Evolutionary conservation across 371 early-diverging fungal species (phyloP).

Genomic region (Mucor mucedo): DNA sequence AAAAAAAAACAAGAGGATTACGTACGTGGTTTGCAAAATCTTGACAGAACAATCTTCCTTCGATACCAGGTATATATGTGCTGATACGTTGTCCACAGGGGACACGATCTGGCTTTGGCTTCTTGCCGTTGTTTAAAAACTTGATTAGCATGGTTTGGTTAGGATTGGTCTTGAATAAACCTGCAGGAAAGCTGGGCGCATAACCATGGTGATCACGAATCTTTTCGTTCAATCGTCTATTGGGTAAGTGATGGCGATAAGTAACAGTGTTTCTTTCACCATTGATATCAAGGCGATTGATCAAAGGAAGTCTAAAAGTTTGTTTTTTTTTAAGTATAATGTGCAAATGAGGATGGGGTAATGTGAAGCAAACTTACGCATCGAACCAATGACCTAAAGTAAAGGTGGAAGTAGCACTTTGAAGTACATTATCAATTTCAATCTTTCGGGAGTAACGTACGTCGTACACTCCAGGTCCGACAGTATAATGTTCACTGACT

Average conservation of each 20-base stretch:
- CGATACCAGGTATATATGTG: conserved; percentile 56
- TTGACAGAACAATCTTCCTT: conserved; percentile 63
- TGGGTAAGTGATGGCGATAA: conserved; percentile 66
- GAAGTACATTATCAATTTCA: conserved; percentile 60
- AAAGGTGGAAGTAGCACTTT: conserved; percentile 65
- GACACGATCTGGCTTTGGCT: conserved; percentile 58
- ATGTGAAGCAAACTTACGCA: conserved; percentile 43
- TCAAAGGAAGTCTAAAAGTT: conserved; percentile 51
- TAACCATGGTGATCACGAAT: conserved; percentile 74
- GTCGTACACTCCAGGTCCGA: conserved; percentile 71
- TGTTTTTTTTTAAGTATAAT: background rate
- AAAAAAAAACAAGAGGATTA: conserved; percentile 4
- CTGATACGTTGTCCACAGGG: conserved; percentile 64
- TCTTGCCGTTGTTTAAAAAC: conserved; percentile 58
- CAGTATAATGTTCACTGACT: conserved; percentile 64
- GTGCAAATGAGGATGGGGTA: no score
- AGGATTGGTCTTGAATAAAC: conserved; percentile 66
- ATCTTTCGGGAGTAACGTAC: conserved; percentile 67
- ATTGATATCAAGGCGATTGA: conserved; percentile 68
- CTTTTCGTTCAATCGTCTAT: conserved; percentile 62
- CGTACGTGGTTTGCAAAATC: conserved; percentile 65
- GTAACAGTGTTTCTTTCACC: conserved; percentile 57
- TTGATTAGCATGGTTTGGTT: conserved; percentile 71
- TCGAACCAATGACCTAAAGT: conserved; percentile 78
- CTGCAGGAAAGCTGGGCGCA: conserved; percentile 67